Conservation (phyloP, 164 flowering plant species). For the Litsea cubeba region DNA sequence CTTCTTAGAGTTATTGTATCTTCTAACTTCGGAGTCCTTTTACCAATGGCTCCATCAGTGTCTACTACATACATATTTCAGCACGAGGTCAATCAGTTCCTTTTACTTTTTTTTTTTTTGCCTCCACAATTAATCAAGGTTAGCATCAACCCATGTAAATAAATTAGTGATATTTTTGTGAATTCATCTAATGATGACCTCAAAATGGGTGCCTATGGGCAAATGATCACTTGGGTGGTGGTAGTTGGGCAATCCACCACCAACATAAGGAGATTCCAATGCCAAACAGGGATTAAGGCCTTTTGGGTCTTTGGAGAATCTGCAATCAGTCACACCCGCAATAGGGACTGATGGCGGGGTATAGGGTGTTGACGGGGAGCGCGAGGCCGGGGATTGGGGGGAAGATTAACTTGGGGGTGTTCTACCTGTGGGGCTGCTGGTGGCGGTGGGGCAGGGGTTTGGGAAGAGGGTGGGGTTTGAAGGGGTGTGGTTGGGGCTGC, state of each 20-base stretch:
- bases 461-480: conserved; percentile 15
- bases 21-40: no score
- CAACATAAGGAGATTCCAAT: conserved; percentile 51
- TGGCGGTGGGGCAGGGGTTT: conserved; percentile 30
- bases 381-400: conserved; percentile 58
- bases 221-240: conserved; percentile 94
- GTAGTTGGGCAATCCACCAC: conserved; percentile 81
- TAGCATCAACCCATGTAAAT: not conserved
- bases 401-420: conserved; percentile 46
- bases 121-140: not conserved
- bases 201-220: conserved; percentile 87
- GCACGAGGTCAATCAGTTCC: not conserved
- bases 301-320: no score
- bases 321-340: no score
- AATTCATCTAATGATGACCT: conserved; percentile 22
- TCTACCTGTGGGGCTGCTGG: conserved; percentile 61
- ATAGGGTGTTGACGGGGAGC: conserved; percentile 64
- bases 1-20: no score
- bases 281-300: no score
- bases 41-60: not conserved
- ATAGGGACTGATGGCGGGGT: conserved; percentile 31
- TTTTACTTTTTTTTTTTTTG: not conserved
- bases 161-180: no score
- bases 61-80: not conserved
- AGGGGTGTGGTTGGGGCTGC: conserved; percentile 25